These are phyloP conservation scores for Hanseniaspora uvarum DNA, from an alignment of 1,139 yeast genomes.

Conservation along the genomic window DNA sequence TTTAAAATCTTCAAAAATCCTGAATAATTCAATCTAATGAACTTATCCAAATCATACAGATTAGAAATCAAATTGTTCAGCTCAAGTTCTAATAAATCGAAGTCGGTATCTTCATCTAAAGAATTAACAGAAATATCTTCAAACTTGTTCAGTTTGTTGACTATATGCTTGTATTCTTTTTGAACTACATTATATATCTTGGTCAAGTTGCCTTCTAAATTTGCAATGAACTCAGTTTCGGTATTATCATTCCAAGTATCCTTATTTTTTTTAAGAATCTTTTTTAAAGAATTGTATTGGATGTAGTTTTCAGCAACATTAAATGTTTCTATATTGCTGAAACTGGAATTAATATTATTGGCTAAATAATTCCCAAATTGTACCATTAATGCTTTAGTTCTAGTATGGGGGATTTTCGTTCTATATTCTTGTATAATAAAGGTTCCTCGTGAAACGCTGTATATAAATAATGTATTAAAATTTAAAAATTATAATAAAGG, in stretches of 20 bases:
- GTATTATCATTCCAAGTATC: slow-evolving; percentile 59
- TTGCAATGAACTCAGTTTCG: slow-evolving; percentile 70
- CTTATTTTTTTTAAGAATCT: slow-evolving; percentile 46
- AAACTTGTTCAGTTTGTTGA: slow-evolving; percentile 53
- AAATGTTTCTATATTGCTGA: slow-evolving; percentile 58
- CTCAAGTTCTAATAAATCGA: slow-evolving; percentile 83
- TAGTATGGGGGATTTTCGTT: not conserved
- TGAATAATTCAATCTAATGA: slow-evolving; percentile 81
- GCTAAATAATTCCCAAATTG: slow-evolving; percentile 42
- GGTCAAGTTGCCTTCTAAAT: slow-evolving; percentile 71
- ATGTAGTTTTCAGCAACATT: slow-evolving; percentile 72
- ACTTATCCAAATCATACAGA: slow-evolving; percentile 92
- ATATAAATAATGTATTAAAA: too few relatives aligned
- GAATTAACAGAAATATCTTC: slow-evolving; percentile 61
- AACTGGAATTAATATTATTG: slow-evolving; percentile 11
- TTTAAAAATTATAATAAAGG: too few relatives aligned
- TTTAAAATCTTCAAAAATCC: slow-evolving; percentile 93
- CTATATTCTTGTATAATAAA: not conserved
- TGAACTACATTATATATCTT: slow-evolving; percentile 84
- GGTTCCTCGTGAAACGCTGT: too few relatives aligned
- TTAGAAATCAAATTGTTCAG: slow-evolving; percentile 89
- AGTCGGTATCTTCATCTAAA: slow-evolving; percentile 74
- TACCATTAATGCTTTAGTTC: slow-evolving; percentile 35
- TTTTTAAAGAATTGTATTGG: slow-evolving; percentile 72
- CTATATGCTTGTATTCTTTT: slow-evolving; percentile 74